Evolutionary conservation across 305 asterid species (phyloP).

Genomic region (Plantago coronopus): DNA sequence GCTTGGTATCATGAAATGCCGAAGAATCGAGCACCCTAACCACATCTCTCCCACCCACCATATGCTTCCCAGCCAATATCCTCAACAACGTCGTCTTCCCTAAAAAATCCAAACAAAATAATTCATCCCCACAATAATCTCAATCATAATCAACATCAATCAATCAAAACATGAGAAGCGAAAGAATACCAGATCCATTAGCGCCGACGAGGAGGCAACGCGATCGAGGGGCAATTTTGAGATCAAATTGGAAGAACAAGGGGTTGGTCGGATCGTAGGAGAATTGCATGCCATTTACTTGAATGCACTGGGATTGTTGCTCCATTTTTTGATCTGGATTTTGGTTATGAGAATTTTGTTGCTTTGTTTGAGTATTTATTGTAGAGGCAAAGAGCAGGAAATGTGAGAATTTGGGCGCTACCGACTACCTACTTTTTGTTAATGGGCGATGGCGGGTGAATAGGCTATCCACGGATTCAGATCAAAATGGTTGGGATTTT

Average conservation of each 20-base stretch:
- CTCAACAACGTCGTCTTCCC: slow-evolving; percentile 89
- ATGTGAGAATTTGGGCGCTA: not conserved
- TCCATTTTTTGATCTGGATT: slow-evolving; percentile 28
- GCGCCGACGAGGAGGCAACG: slow-evolving; percentile 96
- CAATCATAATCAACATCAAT: not conserved
- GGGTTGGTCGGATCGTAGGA: slow-evolving; percentile 60
- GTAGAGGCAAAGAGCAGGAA: not conserved
- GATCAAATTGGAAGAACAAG: slow-evolving; percentile 62
- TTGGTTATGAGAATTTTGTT: not conserved
- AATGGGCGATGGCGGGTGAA: slow-evolving; percentile 5
- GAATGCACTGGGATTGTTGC: slow-evolving; percentile 42
- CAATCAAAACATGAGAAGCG: not conserved
- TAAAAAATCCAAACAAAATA: slow-evolving; percentile 17
- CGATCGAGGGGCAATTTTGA: slow-evolving; percentile 64
- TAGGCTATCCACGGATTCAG: slow-evolving; percentile 18
- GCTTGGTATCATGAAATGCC: slow-evolving; percentile 80
- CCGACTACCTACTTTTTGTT: slow-evolving; percentile 4
- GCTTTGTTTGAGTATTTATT: not conserved
- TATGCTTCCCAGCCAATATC: slow-evolving; percentile 95
- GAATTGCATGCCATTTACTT: slow-evolving; percentile 84
- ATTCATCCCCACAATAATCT: not conserved
- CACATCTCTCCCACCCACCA: slow-evolving; percentile 92
- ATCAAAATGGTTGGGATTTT: not conserved
- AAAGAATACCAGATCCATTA: slow-evolving; percentile 75
- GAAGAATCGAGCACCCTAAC: slow-evolving; percentile 72